phyloP scores from a whole-genome alignment of 225 moss, liverwort and hornwort species.

The Rhytidiadelphus loreus region DNA sequence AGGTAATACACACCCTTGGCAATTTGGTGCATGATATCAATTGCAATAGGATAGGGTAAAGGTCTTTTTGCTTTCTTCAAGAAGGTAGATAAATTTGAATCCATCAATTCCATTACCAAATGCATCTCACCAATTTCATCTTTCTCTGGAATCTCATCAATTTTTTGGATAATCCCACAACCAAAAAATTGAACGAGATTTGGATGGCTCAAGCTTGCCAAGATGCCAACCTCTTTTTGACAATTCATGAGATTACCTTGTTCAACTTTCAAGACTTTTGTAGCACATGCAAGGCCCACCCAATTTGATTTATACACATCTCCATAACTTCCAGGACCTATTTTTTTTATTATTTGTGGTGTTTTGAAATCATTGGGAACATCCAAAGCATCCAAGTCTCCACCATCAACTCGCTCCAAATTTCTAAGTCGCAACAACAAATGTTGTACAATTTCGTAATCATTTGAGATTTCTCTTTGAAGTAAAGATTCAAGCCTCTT shows the following conservation, averaged over 20 bases:
- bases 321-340: neutral
- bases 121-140: fast-evolving
- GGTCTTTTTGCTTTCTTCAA: neutral
- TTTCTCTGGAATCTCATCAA: neutral
- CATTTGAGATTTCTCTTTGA: neutral
- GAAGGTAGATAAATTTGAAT: neutral
- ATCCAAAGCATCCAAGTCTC: neutral
- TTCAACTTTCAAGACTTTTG: neutral
- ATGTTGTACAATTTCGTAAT: neutral
- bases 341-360: neutral
- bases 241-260: fast-evolving
- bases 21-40: neutral
- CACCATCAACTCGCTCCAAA: neutral
- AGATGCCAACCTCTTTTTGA: neutral
- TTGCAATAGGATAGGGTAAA: neutral
- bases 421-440: neutral
- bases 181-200: neutral
- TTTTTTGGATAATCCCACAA: neutral
- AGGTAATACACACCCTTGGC: neutral
- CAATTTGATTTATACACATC: neutral
- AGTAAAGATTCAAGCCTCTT: neutral
- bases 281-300: neutral
- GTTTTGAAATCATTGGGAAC: neutral
- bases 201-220: neutral
- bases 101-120: neutral